These are phyloP conservation scores for Pseudogymnoascus verrucosus DNA, from an alignment of 2,329 filamentous ascomycete genomes.

Conservation along the genomic window DNA sequence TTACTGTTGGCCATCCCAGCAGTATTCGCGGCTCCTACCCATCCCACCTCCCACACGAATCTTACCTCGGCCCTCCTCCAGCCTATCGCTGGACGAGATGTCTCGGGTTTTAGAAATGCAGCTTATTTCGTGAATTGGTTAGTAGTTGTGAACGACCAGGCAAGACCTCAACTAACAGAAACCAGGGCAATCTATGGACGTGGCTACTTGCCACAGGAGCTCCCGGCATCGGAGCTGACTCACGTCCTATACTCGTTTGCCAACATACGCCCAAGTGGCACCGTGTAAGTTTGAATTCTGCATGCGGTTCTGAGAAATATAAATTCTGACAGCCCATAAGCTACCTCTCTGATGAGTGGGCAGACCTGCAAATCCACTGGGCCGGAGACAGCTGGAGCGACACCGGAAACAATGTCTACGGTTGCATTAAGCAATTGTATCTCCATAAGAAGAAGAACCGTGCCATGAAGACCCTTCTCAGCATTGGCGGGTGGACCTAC, in stretches of 20 bases:
- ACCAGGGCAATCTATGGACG: constrained; percentile 63
- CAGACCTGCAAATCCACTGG: constrained; percentile 68
- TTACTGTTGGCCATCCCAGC: background rate
- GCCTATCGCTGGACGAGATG: background rate
- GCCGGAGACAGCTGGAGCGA: constrained; percentile 61
- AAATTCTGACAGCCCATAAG: constrained; percentile 27
- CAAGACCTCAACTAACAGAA: background rate
- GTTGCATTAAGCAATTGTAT: constrained; percentile 69
- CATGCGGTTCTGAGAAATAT: constrained; percentile 43
- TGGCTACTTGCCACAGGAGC: constrained; percentile 61
- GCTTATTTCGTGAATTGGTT: constrained; percentile 31
- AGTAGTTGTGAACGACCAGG: background rate
- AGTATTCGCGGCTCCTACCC: background rate
- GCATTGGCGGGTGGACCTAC: constrained; percentile 79
- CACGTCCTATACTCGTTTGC: constrained; percentile 78
- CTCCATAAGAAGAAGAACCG: constrained; percentile 68
- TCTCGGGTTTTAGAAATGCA: constrained; percentile 15
- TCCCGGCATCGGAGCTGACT: constrained; percentile 62
- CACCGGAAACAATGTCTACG: constrained; percentile 62
- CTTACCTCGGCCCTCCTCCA: background rate
- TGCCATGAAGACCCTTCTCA: constrained; percentile 68
- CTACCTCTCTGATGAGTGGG: constrained; percentile 58
- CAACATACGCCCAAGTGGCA: constrained; percentile 62
- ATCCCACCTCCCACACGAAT: background rate
- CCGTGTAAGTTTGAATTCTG: constrained; percentile 46